Base-by-base conservation (phyloP, 2,329 filamentous ascomycete species). In the Claviceps purpurea region DNA sequence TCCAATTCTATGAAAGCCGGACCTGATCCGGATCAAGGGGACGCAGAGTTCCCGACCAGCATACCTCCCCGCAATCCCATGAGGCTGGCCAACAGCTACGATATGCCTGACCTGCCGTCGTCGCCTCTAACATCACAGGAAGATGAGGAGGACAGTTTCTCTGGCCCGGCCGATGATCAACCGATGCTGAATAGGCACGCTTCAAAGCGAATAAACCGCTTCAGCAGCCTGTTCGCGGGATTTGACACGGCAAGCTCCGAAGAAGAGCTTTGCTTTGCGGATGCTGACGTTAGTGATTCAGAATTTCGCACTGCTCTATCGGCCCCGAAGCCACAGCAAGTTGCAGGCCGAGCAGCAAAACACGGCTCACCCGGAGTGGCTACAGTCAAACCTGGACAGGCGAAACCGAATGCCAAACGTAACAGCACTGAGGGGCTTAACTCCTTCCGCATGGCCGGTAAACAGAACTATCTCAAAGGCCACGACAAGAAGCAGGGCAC, bases 151-250 rank as follows among this genome's bases (percentile, higher is more conserved):
- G 82, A 90, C 60, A 75, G 78, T 2, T 90, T 89, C 63, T 84
- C 85, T 2, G 85, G 84, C 0, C 88, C 89, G 64, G 89, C 90
- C 60, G 87, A 93, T 60, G 84, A 90, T 60, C 85, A 85, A 2
- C 69, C 89, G 42, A 69, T 89, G 41, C 81, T 82, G 1, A 70
- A 67, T 52, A 77, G 74, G 50, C 56, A 43, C 4, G 74, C 76
- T 2, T 77, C 81, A 2, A 73, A 85, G 62, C 78, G 83, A 55
- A 78, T 84, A 16, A 82, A 86, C 61, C 77, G 87, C 52, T 83
- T 87, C 48, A 91, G 86, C 67, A 93, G 87, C 62, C 72, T 94
- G n/a, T 93, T 93, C 66, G 86, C 87, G 37, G 87, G 87, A 0
- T 93, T 94, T 58, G 87, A 91, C 47, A 80, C 79, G 13, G 75